Base-by-base conservation (phyloP, 352 stramenopile species). In the Pythium insidiosum region DNA sequence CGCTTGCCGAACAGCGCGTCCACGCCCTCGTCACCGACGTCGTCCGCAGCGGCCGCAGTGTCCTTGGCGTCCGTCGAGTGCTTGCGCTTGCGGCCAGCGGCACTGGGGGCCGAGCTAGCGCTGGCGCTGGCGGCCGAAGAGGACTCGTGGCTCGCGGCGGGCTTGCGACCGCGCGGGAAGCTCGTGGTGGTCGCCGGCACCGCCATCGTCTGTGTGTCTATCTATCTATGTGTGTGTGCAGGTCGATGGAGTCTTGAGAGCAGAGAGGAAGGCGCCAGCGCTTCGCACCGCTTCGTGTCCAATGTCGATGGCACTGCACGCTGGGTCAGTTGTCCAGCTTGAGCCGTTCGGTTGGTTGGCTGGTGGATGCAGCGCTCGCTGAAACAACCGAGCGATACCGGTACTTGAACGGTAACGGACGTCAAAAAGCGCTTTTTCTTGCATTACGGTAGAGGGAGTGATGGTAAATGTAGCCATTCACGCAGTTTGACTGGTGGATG, bases 1-100 rank as follows among this genome's bases (percentile, higher is more conserved):
- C 81, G 83, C 56, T 88, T 89, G 43, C 80, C 80, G 43, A 93
- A 93, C 18, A 93, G 66, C 47, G 68, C 66, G 29, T 81, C 72
- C n/a, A 63, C 53, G 26, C 68, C 68, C 21, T 49, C 46, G 49
- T 56, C 47, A 15, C 28, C 28, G 30, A 60, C 60, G 11, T 66
- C 57, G 15, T 75, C 67, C 23, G 48, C 52, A 3, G 51, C 39
- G 6, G 56, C 29, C 22, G 25, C 39, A 22, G 29, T 26, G 24
- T 51, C 38, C 41, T 56, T 18, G 16, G 47, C 26, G 21, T 56
- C 48, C 43, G 38, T 33, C 2, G 56, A 43, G 38, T 61, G 50
- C 50, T 73, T 73, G 56, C 52, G 61, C 53, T 81, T 79, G 39
- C 66, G n/a, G n/a, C n/a, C n/a, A n/a, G n/a, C n/a, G n/a, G n/a